These are phyloP conservation scores for Trametes pubescens DNA, from an alignment of 1,284 basidiomycete genomes.

Conservation along the genomic window DNA sequence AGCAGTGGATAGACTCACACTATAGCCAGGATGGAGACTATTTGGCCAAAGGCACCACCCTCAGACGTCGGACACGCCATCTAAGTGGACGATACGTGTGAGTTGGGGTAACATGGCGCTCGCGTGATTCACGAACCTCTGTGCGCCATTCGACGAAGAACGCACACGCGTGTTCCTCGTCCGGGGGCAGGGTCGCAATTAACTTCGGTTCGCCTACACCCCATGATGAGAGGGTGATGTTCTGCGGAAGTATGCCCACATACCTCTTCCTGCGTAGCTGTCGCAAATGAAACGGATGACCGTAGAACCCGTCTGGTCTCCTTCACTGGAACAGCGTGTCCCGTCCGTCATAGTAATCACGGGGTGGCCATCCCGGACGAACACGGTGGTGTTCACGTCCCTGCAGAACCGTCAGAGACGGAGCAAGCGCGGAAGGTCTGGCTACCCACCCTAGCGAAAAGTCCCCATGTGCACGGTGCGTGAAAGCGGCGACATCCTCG, in stretches of 20 bases:
- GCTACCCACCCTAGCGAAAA: conserved; percentile 73
- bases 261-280: conserved; percentile 57
- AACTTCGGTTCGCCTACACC: conserved; percentile 59
- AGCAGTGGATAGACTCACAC: conserved; percentile 51
- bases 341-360: conserved; percentile 64
- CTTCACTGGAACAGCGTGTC: conserved; percentile 60
- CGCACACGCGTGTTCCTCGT: conserved; percentile 69
- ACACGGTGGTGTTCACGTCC: conserved; percentile 66
- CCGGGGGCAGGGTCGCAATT: conserved; percentile 65
- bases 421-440: not conserved
- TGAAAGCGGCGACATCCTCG: conserved; percentile 68
- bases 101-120: conserved; percentile 5
- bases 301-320: conserved; percentile 60
- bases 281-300: conserved; percentile 78
- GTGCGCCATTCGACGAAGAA: conserved; percentile 81
- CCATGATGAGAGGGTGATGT: conserved; percentile 11
- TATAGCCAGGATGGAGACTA: conserved; percentile 60
- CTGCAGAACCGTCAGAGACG: conserved; percentile 44
- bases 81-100: conserved; percentile 44
- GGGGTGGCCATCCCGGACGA: conserved; percentile 55
- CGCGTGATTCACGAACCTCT: conserved; percentile 50
- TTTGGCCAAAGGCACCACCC: conserved; percentile 56
- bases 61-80: conserved; percentile 72
- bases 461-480: conserved; percentile 67
- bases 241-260: conserved; percentile 14